Percentiles rank a stretch among this genome's conserved stretches.
These are phyloP conservation scores for Naganishia sp. DNA, from an alignment of 1,284 basidiomycete genomes.

Conservation along the genomic window DNA sequence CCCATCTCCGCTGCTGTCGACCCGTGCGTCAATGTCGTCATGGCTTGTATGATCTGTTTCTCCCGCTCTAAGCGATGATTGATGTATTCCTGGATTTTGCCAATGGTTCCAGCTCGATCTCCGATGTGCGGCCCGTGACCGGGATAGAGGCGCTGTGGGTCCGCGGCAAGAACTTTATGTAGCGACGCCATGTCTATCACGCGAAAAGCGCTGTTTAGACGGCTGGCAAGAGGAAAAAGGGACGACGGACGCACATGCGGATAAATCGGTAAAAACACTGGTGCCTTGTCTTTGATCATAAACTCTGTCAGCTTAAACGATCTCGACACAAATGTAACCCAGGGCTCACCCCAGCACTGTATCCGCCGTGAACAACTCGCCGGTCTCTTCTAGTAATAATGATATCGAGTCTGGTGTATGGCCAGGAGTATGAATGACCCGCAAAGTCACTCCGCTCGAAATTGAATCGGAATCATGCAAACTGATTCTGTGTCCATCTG, in stretches of 20 bases:
- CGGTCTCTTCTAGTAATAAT: conserved; percentile 14
- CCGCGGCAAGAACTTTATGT: neutral
- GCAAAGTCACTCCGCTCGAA: neutral
- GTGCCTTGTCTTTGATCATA: conserved; percentile 11
- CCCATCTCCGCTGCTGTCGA: neutral
- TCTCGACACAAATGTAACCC: neutral
- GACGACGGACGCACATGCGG: conserved; percentile 9
- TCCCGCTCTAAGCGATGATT: conserved; percentile 29
- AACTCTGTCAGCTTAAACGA: neutral
- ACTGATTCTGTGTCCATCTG: conserved; percentile 1
- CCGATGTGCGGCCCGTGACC: conserved; percentile 28
- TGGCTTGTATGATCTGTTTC: conserved; percentile 11
- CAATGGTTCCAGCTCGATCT: neutral
- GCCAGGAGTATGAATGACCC: conserved; percentile 25
- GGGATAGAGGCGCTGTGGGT: conserved; percentile 3
- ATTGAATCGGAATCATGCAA: conserved; percentile 7
- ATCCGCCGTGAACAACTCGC: conserved; percentile 27
- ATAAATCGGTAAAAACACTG: conserved; percentile 27
- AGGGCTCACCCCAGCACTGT: conserved; percentile 24
- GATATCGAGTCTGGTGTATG: conserved; percentile 30
- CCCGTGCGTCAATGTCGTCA: neutral
- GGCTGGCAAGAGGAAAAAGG: neutral
- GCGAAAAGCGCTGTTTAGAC: neutral
- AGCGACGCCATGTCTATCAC: conserved; percentile 21
- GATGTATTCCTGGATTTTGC: conserved; percentile 29